Conservation (phyloP, 768 basidiomycete genomes). For the Leucosporidium yakuticum region DNA sequence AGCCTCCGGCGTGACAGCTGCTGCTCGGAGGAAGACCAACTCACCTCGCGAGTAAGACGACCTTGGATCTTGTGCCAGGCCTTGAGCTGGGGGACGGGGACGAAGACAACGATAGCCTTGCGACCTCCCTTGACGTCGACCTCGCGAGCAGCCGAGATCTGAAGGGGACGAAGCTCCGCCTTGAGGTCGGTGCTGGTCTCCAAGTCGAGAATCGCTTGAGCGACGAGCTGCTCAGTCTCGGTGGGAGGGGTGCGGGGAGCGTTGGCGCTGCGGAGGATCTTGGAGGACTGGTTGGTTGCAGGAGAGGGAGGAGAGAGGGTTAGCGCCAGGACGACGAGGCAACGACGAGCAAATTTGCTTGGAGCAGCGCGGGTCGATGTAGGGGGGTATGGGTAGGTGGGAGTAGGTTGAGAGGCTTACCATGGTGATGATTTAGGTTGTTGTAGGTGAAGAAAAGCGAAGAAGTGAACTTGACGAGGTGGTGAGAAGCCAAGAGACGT, state of each 20-base stretch:
- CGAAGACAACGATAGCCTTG: conserved; percentile 98
- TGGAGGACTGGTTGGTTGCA: conserved; percentile 44
- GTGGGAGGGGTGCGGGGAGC: conserved; percentile 82
- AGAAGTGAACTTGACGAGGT: too few species aligned
- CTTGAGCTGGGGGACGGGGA: conserved; percentile 93
- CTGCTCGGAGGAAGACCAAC: background rate
- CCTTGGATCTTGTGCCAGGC: conserved; percentile 98
- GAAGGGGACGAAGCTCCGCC: conserved; percentile 85
- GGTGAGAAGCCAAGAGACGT: too few species aligned
- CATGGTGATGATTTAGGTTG: too few species aligned
- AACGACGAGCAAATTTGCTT: too few species aligned
- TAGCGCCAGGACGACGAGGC: too few species aligned
- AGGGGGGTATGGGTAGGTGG: too few species aligned
- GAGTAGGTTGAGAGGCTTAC: too few species aligned
- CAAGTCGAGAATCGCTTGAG: conserved; percentile 93
- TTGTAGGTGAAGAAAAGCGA: too few species aligned
- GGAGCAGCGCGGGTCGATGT: too few species aligned
- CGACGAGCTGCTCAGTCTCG: conserved; percentile 83
- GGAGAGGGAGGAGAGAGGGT: too few species aligned
- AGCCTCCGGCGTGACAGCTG: background rate
- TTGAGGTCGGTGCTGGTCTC: conserved; percentile 99
- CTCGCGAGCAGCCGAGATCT: conserved; percentile 97
- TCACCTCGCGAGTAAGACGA: conserved; percentile 39
- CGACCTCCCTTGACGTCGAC: conserved; percentile 98
- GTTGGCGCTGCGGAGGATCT: conserved; percentile 94